Evolutionary conservation across 2,329 filamentous ascomycete genomes (phyloP).

Genomic region (Penicillium concentricum): DNA sequence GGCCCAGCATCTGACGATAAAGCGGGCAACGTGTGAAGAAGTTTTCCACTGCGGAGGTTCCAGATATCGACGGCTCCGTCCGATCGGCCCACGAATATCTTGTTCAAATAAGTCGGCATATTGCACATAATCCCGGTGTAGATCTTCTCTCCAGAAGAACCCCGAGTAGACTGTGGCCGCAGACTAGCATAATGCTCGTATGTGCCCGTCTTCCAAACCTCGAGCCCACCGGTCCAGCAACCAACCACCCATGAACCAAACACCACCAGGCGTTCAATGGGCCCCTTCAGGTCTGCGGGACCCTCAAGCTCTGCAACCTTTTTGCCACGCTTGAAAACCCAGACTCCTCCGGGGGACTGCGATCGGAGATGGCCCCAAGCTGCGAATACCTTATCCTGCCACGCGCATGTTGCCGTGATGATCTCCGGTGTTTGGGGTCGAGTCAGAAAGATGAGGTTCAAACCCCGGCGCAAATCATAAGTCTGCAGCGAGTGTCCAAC

Average conservation of each 20-base stretch:
- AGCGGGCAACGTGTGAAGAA: slow-evolving; percentile 86
- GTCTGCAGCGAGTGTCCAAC: slow-evolving; percentile 89
- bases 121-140: slow-evolving; percentile 78
- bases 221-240: slow-evolving; percentile 70
- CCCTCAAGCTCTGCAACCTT: slow-evolving; percentile 73
- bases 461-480: slow-evolving; percentile 85
- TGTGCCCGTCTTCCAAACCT: slow-evolving; percentile 83
- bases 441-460: slow-evolving; percentile 91
- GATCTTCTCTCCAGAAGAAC: slow-evolving; percentile 59
- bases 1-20: slow-evolving; percentile 69
- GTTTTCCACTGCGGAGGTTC: slow-evolving; percentile 89
- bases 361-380: slow-evolving; percentile 70
- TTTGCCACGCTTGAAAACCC: slow-evolving; percentile 90
- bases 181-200: slow-evolving; percentile 90
- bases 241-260: slow-evolving; percentile 92
- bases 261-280: slow-evolving; percentile 73
- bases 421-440: slow-evolving; percentile 80
- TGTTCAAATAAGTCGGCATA: slow-evolving; percentile 95
- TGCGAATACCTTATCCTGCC: slow-evolving; percentile 84
- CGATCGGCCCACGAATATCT: slow-evolving; percentile 81
- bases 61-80: slow-evolving; percentile 95
- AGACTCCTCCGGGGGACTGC: slow-evolving; percentile 63
- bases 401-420: slow-evolving; percentile 84
- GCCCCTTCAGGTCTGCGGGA: slow-evolving; percentile 62
- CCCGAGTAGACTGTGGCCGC: slow-evolving; percentile 56